phyloP scores from a whole-genome alignment of 208 protist genomes.

The Leishmania turanica region DNA sequence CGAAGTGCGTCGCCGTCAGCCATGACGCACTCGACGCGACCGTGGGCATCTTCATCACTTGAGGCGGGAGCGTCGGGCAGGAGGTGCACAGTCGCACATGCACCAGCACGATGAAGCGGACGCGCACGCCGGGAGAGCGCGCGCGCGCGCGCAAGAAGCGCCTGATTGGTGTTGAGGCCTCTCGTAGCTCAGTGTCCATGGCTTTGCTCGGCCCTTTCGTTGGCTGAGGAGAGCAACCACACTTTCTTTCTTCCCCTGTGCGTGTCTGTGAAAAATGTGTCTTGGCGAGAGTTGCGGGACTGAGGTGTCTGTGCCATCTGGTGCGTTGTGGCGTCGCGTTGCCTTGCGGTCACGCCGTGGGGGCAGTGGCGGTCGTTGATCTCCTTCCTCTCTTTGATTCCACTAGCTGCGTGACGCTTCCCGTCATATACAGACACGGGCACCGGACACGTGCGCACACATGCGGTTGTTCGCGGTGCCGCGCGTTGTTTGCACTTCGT shows the following conservation, averaged over 20 bases:
- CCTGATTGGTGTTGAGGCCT: not conserved
- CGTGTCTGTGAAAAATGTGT: too few species aligned
- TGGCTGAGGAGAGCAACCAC: too few species aligned
- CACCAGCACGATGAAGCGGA: not conserved
- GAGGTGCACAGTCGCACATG: not conserved
- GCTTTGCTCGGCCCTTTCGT: not conserved
- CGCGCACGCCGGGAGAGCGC: not conserved
- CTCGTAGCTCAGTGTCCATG: not conserved
- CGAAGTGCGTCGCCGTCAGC: slow-evolving; percentile 21
- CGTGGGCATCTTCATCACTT: slow-evolving; percentile 37
- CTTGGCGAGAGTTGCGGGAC: not conserved
- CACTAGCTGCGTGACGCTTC: not conserved
- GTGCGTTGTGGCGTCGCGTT: not conserved
- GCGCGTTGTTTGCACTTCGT: not conserved
- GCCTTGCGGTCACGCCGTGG: not conserved
- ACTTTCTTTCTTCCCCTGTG: not conserved
- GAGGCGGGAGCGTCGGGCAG: not conserved
- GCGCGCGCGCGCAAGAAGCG: not conserved
- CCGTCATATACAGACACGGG: not conserved
- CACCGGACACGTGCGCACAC: not conserved
- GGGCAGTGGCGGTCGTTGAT: not conserved
- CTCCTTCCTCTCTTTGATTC: not conserved
- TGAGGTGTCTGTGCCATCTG: not conserved
- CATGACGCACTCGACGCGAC: slow-evolving; percentile 12
- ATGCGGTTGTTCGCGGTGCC: not conserved